phyloP scores from a whole-genome alignment of 2,329 filamentous ascomycete genomes.

The Arthrobotrys sphaeroides region DNA sequence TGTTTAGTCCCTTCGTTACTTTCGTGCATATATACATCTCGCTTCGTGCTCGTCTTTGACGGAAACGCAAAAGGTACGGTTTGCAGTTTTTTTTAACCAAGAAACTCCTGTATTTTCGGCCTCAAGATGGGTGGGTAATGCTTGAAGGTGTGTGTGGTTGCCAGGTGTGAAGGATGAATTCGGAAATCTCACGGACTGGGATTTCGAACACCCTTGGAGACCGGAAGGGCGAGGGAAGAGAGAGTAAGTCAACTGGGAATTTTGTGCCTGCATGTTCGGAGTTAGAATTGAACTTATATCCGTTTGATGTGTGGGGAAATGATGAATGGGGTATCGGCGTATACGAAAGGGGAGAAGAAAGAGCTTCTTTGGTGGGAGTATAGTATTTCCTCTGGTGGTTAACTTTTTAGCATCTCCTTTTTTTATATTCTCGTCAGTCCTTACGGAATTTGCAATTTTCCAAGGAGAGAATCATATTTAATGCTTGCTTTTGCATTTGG shows the following conservation, averaged over 20 bases:
- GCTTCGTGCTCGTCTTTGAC: background rate
- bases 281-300: background rate
- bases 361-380: too few relatives aligned
- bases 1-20: background rate
- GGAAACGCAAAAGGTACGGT: background rate
- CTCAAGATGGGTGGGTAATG: background rate
- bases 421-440: background rate
- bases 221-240: too few relatives aligned
- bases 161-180: background rate
- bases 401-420: too few relatives aligned
- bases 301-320: background rate
- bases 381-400: background rate
- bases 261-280: background rate
- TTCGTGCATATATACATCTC: background rate
- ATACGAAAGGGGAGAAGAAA: background rate
- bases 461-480: slow-evolving; percentile 11
- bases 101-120: slow-evolving; percentile 10
- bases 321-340: background rate
- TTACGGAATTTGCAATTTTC: background rate
- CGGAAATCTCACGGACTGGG: background rate
- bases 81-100: background rate
- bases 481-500: background rate
- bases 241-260: background rate
- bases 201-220: background rate
- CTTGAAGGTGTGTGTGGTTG: background rate